Base-by-base conservation (phyloP, 495 filamentous ascomycete genomes). In the Penicillium coprophilum region DNA sequence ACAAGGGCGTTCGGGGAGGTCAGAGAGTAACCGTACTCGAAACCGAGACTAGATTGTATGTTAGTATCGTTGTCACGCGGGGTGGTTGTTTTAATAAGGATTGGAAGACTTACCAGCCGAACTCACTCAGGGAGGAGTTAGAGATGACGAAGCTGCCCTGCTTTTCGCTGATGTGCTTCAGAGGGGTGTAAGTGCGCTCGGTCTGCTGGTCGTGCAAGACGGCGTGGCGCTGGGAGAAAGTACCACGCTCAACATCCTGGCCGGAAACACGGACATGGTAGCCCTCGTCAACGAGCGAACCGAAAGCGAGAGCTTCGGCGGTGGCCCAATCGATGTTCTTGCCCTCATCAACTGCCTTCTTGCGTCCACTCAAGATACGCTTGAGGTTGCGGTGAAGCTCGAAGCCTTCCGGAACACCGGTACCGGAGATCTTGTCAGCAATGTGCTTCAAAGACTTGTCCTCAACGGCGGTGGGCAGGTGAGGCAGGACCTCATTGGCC, bases 221-320 rank as follows among this genome's bases (percentile, higher is more conserved):
- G 56, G 94, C 87, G 71, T 98, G 94, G 65, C 94, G 86, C 80
- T 98, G 94, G 24, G 94, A 98, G 85, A 98, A 98, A 56, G 94
- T 98, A 76, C 94, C 94, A 83, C 94, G 91, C 82, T 98, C 93
- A 53, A 98, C 94, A 79, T 98, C 94, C 79, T 98, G 94, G 58
- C 94, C 94, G 55, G 94, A 97, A 15, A 98, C 86, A 74, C 94
- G 89, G 63, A 98, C 92, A 70, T 98, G 94, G 72, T 95, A 89
- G 28, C 95, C 95, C 74, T 98, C 94, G 36, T 80, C 82, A 60
- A 92, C 90, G 46, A 98, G 82, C 32, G 90, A 82, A 56, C 95
- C 94, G 63, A 98, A 97, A 32, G 95, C 95, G 61, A 98, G 83
- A 60, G 94, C 92, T 80, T 98, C 94, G 45, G 90, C 94, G 52